Evolutionary conservation across 148 eudicot species (phyloP).

Genomic region (Fagopyrum esculentum): DNA sequence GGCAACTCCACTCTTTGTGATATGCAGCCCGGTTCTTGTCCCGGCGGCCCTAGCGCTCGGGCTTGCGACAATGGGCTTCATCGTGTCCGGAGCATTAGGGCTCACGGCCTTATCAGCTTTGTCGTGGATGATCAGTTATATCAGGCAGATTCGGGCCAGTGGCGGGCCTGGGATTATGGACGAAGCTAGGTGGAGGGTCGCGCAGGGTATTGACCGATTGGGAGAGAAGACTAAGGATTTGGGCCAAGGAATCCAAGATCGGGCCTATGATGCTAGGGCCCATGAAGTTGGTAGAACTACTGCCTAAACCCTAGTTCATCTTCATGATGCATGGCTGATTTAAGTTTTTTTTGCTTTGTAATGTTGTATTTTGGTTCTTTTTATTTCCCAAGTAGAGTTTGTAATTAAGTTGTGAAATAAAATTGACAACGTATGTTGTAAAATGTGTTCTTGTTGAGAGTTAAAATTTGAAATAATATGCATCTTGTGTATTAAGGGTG

Average conservation of each 20-base stretch:
- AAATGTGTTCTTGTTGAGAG: neutral
- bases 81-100: conserved; percentile 7
- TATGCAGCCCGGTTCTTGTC: conserved; percentile 5
- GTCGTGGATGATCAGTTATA: neutral
- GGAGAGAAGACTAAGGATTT: conserved; percentile 11
- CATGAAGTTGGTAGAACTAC: neutral
- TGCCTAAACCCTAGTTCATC: neutral
- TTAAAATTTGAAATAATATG: neutral
- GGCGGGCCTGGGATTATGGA: conserved; percentile 5
- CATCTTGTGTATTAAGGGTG: too few species aligned
- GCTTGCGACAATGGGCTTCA: neutral
- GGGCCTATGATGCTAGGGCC: conserved; percentile 9
- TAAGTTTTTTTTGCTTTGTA: neutral
- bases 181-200: conserved; percentile 7
- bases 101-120: neutral
- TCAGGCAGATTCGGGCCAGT: neutral
- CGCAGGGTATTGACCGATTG: neutral
- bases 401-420: neutral
- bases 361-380: neutral
- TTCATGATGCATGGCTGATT: neutral
- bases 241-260: conserved; percentile 4
- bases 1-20: neutral
- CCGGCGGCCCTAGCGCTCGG: conserved; percentile 7
- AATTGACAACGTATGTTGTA: neutral
- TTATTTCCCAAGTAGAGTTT: neutral